Evolutionary conservation across 106 monocot species (phyloP).

Genomic region (Allium fistulosum): DNA sequence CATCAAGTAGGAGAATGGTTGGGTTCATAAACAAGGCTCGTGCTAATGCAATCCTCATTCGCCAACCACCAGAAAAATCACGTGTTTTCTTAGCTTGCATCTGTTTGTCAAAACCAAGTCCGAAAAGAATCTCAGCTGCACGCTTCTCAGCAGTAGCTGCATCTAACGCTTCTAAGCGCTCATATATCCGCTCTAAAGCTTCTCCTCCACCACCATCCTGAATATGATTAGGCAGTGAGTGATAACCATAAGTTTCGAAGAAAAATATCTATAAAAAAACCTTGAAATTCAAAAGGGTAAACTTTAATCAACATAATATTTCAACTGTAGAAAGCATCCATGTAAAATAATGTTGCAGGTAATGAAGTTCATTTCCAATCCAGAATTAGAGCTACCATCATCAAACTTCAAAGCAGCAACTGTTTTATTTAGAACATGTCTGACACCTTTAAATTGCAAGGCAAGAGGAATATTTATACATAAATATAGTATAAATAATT

Average conservation of each 20-base stretch:
- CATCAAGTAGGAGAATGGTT: conserved; percentile 95
- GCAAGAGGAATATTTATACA: too few species aligned
- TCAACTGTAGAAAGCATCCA: too few species aligned
- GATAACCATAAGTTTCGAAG: not conserved
- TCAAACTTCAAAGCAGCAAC: too few species aligned
- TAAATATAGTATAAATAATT: too few species aligned
- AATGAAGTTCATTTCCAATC: too few species aligned
- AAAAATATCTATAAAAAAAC: too few species aligned
- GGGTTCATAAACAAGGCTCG: conserved; percentile 98
- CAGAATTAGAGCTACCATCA: too few species aligned
- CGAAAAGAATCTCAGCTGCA: conserved; percentile 94
- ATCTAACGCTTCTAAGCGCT: conserved; percentile 92
- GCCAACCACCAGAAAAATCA: conserved; percentile 99
- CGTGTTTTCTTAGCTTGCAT: conserved; percentile 98
- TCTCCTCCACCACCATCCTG: conserved; percentile 80
- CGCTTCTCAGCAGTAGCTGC: conserved; percentile 97
- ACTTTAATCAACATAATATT: not conserved
- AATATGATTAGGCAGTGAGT: too few species aligned
- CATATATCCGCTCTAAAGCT: conserved; percentile 60
- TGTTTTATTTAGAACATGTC: too few species aligned
- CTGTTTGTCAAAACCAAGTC: conserved; percentile 83
- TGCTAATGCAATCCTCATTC: conserved; percentile 97
- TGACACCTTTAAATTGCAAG: too few species aligned
- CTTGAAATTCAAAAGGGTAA: not conserved
- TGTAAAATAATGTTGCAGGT: too few species aligned